Conservation (phyloP, 331 rosid species). For the Malus hybrid region DNA sequence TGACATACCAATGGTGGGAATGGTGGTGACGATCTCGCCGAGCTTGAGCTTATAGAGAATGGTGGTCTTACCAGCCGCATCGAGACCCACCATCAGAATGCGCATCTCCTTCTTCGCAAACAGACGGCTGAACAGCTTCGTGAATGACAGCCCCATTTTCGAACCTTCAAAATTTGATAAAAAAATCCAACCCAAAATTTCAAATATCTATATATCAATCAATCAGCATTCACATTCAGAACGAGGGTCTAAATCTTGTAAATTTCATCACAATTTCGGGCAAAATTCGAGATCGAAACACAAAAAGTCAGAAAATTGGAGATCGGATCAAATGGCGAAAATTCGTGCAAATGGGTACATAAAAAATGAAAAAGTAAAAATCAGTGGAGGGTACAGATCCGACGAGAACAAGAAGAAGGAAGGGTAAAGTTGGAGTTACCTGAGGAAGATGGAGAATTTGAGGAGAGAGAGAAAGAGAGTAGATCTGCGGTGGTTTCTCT, state of each 20-base stretch:
- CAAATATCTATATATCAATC: not conserved
- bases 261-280: not conserved
- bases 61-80: constrained; percentile 98
- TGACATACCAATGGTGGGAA: constrained; percentile 80
- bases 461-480: not conserved
- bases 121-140: constrained; percentile 82
- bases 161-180: constrained; percentile 12
- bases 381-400: not conserved
- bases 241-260: not conserved
- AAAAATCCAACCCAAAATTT: not conserved
- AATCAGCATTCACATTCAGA: not conserved
- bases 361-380: not conserved
- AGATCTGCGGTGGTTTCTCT: constrained; percentile 3
- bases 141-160: constrained; percentile 86
- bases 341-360: not conserved
- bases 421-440: not conserved
- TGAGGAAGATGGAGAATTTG: not conserved
- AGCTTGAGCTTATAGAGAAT: constrained; percentile 92
- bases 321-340: not conserved
- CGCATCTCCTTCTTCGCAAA: constrained; percentile 28
- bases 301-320: not conserved
- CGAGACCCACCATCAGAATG: constrained; percentile 94
- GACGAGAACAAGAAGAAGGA: not conserved
- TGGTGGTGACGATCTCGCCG: constrained; percentile 93
- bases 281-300: not conserved